Evolutionary conservation across 2,329 filamentous ascomycete species (phyloP).

Genomic region (Fusarium euwallaceae): DNA sequence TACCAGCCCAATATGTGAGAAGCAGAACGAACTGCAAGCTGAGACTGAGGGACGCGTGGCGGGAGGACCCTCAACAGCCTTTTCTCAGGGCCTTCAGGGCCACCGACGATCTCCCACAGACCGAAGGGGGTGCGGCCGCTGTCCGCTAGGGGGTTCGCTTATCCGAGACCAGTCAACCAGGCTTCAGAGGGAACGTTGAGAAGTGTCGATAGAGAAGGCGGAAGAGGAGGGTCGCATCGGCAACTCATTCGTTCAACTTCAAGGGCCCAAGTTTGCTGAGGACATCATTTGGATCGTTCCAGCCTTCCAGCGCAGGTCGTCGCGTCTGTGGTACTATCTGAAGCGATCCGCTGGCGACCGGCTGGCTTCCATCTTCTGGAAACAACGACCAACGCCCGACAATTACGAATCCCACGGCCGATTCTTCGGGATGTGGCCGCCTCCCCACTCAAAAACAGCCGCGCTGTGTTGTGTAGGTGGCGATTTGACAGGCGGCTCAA

Average conservation of each 20-base stretch:
- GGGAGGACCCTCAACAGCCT: conserved; percentile 32
- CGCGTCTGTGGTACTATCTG: conserved; percentile 4
- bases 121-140: conserved; percentile 27
- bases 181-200: conserved; percentile 22
- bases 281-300: conserved; percentile 8
- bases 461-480: conserved; percentile 8
- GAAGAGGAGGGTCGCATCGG: conserved; percentile 31
- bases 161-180: conserved; percentile 15
- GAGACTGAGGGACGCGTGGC: conserved; percentile 44
- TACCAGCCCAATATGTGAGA: neutral
- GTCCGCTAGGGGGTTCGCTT: conserved; percentile 14
- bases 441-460: conserved; percentile 16
- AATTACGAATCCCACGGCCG: conserved; percentile 27
- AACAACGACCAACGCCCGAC: conserved; percentile 15
- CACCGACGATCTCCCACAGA: conserved; percentile 18
- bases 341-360: conserved; percentile 5
- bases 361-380: neutral
- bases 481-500: conserved; percentile 26
- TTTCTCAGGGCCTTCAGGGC: conserved; percentile 2
- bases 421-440: conserved; percentile 20
- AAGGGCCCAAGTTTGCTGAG: neutral
- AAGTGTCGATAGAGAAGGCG: conserved; percentile 23
- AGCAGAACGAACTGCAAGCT: conserved; percentile 22
- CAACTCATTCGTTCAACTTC: conserved; percentile 36
- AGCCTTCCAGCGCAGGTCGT: neutral